Evolutionary conservation across 768 basidiomycete species (phyloP).

Genomic region (Amanita subjunquillea): DNA sequence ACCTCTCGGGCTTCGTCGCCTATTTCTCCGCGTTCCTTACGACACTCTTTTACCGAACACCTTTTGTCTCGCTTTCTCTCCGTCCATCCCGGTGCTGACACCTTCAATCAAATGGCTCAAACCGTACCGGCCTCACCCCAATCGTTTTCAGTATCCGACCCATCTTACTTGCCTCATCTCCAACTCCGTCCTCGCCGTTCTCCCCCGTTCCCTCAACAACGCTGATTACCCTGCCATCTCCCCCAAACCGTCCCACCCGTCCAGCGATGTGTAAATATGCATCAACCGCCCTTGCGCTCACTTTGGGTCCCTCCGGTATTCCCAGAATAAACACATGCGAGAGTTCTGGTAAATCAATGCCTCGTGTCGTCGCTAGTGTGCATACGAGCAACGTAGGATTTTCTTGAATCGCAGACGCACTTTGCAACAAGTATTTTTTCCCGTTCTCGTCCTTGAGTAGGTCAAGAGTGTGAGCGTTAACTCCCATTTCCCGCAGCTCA

Average conservation of each 20-base stretch:
- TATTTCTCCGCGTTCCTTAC: background rate
- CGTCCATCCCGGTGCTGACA: background rate
- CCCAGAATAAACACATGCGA: constrained; percentile 71
- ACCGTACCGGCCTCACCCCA: constrained; percentile 31
- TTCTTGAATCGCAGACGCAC: constrained; percentile 23
- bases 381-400: constrained; percentile 58
- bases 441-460: constrained; percentile 33
- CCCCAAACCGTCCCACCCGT: constrained; percentile 65
- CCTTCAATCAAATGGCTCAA: constrained; percentile 39
- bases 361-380: constrained; percentile 61
- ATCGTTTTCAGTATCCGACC: constrained; percentile 32
- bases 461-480: constrained; percentile 57
- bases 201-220: constrained; percentile 35
- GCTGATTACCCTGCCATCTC: constrained; percentile 55
- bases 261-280: constrained; percentile 64
- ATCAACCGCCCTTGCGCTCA: constrained; percentile 36
- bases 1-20: background rate
- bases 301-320: constrained; percentile 34
- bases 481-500: constrained; percentile 54
- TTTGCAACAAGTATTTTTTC: constrained; percentile 29
- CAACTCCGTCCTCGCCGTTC: constrained; percentile 8
- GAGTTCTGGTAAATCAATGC: constrained; percentile 61
- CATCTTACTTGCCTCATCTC: constrained; percentile 22
- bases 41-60: background rate
- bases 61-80: background rate